These are phyloP conservation scores for Cerioporus squamosus DNA, from an alignment of 1,284 basidiomycete genomes.

Conservation along the genomic window DNA sequence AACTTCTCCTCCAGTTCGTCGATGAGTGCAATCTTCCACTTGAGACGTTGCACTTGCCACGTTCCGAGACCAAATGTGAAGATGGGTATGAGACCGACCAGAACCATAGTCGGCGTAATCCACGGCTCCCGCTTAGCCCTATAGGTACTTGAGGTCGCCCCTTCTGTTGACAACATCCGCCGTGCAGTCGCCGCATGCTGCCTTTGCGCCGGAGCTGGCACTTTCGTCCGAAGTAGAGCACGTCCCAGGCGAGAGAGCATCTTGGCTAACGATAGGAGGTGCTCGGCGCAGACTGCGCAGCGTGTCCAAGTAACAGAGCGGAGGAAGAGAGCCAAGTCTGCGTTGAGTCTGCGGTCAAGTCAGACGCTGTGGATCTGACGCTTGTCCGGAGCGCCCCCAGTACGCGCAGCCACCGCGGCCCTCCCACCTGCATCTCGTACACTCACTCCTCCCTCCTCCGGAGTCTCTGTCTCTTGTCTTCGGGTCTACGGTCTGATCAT, in stretches of 20 bases:
- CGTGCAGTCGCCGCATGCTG: conserved; percentile 2
- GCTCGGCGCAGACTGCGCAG: neutral
- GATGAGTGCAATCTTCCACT: conserved; percentile 96
- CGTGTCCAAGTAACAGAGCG: neutral
- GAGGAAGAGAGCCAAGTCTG: neutral
- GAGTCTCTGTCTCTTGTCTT: neutral
- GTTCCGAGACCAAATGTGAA: conserved; percentile 92
- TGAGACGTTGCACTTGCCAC: conserved; percentile 91
- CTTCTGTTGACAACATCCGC: conserved; percentile 16
- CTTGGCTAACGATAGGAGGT: neutral
- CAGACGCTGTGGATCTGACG: neutral
- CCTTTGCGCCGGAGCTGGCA: neutral
- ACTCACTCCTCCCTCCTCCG: conserved; percentile 2
- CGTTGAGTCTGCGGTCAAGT: too few species aligned
- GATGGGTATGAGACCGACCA: conserved; percentile 88
- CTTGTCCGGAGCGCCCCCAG: conserved; percentile 2
- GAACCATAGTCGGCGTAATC: conserved; percentile 74
- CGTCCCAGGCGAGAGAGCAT: conserved; percentile 17
- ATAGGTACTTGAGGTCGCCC: conserved; percentile 41
- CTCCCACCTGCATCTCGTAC: neutral
- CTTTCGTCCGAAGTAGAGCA: conserved; percentile 1
- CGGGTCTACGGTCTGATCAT: conserved; percentile 3
- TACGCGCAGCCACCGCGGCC: conserved; percentile 7
- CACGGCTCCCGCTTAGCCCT: conserved; percentile 59
- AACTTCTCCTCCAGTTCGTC: conserved; percentile 95